Evolutionary conservation across 2,329 filamentous ascomycete species (phyloP).

Genomic region (Cytospora chrysosperma): DNA sequence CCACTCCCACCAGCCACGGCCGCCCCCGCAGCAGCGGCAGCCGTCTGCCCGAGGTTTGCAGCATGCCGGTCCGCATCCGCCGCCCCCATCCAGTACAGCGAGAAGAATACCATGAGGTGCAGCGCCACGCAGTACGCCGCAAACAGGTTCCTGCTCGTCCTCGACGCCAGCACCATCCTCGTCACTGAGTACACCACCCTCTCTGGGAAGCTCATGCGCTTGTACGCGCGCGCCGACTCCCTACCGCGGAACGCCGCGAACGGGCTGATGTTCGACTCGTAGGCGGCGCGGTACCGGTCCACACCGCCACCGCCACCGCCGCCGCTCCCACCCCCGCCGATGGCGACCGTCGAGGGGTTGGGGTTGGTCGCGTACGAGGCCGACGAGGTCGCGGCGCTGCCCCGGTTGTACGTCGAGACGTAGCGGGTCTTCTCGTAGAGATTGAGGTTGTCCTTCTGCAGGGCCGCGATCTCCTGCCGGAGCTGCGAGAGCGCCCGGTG

Average conservation of each 20-base stretch:
- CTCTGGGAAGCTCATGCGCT: conserved; percentile 89
- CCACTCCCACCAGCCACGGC: conserved; percentile 43
- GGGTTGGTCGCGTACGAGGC: conserved; percentile 65
- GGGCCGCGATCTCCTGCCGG: conserved; percentile 82
- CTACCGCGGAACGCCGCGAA: conserved; percentile 95
- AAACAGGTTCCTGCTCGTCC: conserved; percentile 90
- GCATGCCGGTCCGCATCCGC: conserved; percentile 63
- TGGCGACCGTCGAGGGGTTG: conserved; percentile 69
- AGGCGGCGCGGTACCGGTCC: conserved; percentile 86
- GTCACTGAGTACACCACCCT: conserved; percentile 88
- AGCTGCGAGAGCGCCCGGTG: conserved; percentile 82
- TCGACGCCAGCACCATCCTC: conserved; percentile 83
- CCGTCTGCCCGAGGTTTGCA: conserved; percentile 52
- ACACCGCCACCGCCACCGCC: conserved; percentile 56
- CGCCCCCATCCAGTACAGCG: conserved; percentile 80
- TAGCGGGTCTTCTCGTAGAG: conserved; percentile 98
- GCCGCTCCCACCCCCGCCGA: conserved; percentile 55
- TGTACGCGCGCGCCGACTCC: conserved; percentile 86
- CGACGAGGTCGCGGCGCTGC: conserved; percentile 51
- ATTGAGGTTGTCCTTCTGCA: conserved; percentile 94
- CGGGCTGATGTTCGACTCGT: conserved; percentile 92
- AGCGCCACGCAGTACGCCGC: conserved; percentile 86
- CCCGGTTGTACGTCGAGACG: conserved; percentile 86
- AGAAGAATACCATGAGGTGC: conserved; percentile 82
- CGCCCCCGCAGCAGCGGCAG: conserved; percentile 44